phyloP scores from a whole-genome alignment of 2,329 filamentous ascomycete species.

The Tolypocladium endophyticum region DNA sequence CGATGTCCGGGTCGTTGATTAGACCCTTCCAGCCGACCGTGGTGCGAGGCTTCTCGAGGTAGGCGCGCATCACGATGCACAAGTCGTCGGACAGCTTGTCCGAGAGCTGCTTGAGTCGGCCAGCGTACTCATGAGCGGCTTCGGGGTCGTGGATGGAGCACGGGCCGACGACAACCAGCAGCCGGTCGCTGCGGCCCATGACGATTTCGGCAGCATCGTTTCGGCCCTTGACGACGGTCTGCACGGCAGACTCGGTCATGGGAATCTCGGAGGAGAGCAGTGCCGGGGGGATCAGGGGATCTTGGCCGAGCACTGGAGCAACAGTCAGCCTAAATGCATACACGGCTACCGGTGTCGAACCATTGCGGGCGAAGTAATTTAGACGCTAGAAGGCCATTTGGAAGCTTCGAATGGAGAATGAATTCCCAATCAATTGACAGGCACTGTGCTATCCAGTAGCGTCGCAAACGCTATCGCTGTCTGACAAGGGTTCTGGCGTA shows the following conservation, averaged over 20 bases:
- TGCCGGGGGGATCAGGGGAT: conserved; percentile 82
- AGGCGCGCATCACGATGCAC: conserved; percentile 92
- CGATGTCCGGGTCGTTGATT: conserved; percentile 98
- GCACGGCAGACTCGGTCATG: conserved; percentile 48
- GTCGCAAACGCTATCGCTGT: background rate
- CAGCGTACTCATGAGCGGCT: conserved; percentile 79
- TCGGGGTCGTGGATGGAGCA: conserved; percentile 95
- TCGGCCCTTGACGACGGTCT: conserved; percentile 62
- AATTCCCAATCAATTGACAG: background rate
- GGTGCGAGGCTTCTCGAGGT: conserved; percentile 96
- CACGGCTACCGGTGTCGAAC: background rate
- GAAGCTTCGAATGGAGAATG: background rate
- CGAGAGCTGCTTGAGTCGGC: conserved; percentile 64
- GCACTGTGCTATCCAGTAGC: background rate
- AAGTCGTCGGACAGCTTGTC: conserved; percentile 75
- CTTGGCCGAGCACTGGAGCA: conserved; percentile 75
- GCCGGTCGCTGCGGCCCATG: conserved; percentile 69
- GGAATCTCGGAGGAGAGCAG: conserved; percentile 82
- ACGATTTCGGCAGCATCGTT: conserved; percentile 63
- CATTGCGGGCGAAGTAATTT: background rate
- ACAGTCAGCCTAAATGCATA: conserved; percentile 7
- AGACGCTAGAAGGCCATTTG: background rate
- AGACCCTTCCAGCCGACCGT: conserved; percentile 98
- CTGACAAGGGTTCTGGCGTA: background rate
- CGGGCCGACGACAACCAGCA: conserved; percentile 88